Conservation (phyloP, 2,329 filamentous ascomycete genomes). For the Claviceps digitariae region DNA sequence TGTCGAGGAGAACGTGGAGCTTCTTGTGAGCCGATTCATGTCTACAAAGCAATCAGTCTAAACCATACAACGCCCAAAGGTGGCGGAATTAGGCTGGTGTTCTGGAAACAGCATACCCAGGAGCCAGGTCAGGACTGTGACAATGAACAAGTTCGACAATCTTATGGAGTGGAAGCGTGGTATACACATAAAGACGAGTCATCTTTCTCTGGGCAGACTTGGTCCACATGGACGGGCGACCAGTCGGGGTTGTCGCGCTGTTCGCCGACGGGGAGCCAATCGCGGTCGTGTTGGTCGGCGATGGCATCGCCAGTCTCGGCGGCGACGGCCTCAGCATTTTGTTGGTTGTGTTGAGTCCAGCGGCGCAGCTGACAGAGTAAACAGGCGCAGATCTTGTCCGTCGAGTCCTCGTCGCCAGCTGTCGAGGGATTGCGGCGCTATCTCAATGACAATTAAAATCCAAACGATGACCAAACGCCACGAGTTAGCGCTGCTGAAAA, state of each 20-base stretch:
- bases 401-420: too few species aligned
- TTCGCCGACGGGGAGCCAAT: constrained; percentile 2
- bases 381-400: too few species aligned
- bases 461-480: too few species aligned
- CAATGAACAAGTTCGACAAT: constrained; percentile 35
- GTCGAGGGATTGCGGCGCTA: too few species aligned
- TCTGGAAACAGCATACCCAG: constrained; percentile 28
- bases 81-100: neutral
- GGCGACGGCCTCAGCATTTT: neutral
- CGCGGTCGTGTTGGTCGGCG: neutral
- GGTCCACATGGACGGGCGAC: constrained; percentile 44
- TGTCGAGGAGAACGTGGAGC: constrained; percentile 40
- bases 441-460: too few species aligned
- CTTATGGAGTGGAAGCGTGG: constrained; percentile 35
- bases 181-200: constrained; percentile 43
- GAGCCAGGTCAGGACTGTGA: constrained; percentile 26
- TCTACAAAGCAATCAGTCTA: constrained; percentile 17
- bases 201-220: constrained; percentile 38
- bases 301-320: constrained; percentile 1
- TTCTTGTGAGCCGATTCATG: constrained; percentile 47
- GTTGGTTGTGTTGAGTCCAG: neutral
- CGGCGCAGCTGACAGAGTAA: neutral
- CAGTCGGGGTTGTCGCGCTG: constrained; percentile 15
- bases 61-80: neutral
- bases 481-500: too few species aligned